Evolutionary conservation across 176 grass and related monocot species (phyloP).

Genomic region (Elymus sibiricus): DNA sequence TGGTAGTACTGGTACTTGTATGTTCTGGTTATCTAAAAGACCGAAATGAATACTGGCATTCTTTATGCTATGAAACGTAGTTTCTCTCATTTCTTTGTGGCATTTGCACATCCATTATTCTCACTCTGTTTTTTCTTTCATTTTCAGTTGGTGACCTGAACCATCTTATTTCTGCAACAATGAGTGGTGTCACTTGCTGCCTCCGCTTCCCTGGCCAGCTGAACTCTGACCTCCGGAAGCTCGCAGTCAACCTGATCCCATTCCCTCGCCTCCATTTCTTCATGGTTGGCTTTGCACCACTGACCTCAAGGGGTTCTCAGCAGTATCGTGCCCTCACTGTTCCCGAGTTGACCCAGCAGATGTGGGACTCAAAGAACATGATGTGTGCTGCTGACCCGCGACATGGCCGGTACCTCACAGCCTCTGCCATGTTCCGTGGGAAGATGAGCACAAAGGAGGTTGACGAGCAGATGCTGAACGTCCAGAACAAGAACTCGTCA

Average conservation of each 20-base stretch:
- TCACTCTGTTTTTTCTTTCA: background rate
- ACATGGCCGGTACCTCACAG: constrained; percentile 78
- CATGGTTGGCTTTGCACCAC: constrained; percentile 85
- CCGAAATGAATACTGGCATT: background rate
- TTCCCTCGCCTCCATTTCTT: constrained; percentile 96
- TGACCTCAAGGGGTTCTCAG: constrained; percentile 84
- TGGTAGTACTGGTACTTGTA: background rate
- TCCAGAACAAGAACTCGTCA: constrained; percentile 97
- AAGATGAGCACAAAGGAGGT: constrained; percentile 99
- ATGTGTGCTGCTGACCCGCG: constrained; percentile 93
- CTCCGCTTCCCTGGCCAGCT: constrained; percentile 63
- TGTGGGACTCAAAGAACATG: constrained; percentile 99
- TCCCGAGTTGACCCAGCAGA: constrained; percentile 87
- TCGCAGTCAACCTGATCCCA: constrained; percentile 76
- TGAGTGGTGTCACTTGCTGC: constrained; percentile 89
- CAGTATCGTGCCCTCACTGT: constrained; percentile 84
- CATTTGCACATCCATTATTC: background rate
- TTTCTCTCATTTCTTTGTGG: background rate
- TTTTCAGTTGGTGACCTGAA: constrained; percentile 78
- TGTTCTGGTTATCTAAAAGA: background rate
- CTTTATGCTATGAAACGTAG: background rate
- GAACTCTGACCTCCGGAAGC: constrained; percentile 72
- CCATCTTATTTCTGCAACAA: constrained; percentile 84
- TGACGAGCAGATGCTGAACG: constrained; percentile 91
- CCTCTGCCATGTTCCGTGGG: constrained; percentile 91